Evolutionary conservation across 805 yeast genomes (phyloP).

Genomic region (Ogataea kodamae): DNA sequence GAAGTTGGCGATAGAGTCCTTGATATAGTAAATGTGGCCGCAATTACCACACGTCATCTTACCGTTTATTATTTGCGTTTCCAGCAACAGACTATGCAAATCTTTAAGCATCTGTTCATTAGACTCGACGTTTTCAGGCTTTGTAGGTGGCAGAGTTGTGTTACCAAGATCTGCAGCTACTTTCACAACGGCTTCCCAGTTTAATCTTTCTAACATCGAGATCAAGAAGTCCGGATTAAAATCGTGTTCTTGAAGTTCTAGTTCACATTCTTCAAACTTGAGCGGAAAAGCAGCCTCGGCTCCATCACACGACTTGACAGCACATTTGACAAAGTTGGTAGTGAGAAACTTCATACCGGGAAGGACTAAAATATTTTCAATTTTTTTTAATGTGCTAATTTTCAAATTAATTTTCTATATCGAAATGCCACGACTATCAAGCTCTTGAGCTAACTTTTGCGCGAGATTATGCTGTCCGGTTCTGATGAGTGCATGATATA

Average conservation of each 20-base stretch:
- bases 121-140: slow-evolving; percentile 50
- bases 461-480: slow-evolving; percentile 6
- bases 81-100: slow-evolving; percentile 73
- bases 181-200: slow-evolving; percentile 79
- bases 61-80: slow-evolving; percentile 85
- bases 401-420: slow-evolving; percentile 1
- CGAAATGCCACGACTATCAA: background rate
- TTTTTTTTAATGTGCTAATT: slow-evolving; percentile 3
- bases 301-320: slow-evolving; percentile 75
- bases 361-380: slow-evolving; percentile 1
- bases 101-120: slow-evolving; percentile 62
- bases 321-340: slow-evolving; percentile 94
- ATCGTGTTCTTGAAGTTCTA: slow-evolving; percentile 76
- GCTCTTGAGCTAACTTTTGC: slow-evolving; percentile 1
- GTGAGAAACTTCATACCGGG: slow-evolving; percentile 80
- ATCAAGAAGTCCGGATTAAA: slow-evolving; percentile 76
- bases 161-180: slow-evolving; percentile 81
- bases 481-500: slow-evolving; percentile 10
- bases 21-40: slow-evolving; percentile 81
- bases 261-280: slow-evolving; percentile 59
- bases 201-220: slow-evolving; percentile 74
- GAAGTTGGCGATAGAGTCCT: slow-evolving; percentile 91
- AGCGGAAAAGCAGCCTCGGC: slow-evolving; percentile 80
- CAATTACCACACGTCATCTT: slow-evolving; percentile 86
- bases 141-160: slow-evolving; percentile 50